A percentile compares a stretch with the other conserved stretches of the same genome.
phyloP scores from a whole-genome alignment of 169 alveolate genomes.

The Plasmodium coatneyi region DNA sequence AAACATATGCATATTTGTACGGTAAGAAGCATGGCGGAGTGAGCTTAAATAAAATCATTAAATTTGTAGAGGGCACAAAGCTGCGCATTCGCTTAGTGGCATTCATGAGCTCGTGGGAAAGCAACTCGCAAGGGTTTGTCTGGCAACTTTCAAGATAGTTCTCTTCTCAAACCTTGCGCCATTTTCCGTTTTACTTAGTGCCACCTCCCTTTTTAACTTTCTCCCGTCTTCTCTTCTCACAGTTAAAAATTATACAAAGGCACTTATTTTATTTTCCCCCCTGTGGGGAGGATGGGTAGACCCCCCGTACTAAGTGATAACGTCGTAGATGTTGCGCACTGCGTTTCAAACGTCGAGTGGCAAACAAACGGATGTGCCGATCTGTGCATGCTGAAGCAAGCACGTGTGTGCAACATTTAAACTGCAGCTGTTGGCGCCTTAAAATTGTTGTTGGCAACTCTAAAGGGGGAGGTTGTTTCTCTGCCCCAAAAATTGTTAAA shows the following conservation, averaged over 20 bases:
- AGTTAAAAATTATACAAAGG: background rate
- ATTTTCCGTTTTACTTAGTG: background rate
- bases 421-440: background rate
- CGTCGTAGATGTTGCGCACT: background rate
- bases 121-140: background rate
- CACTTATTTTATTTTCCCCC: background rate
- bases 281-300: background rate
- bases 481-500: background rate
- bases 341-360: background rate
- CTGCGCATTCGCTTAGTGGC: background rate
- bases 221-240: background rate
- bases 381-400: background rate
- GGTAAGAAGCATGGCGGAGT: background rate
- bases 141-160: background rate
- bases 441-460: background rate
- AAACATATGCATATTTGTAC: background rate
- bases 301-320: background rate
- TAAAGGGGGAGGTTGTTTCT: background rate
- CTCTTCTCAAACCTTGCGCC: background rate
- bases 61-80: background rate
- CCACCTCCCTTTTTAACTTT: background rate
- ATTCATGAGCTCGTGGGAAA: background rate
- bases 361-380: background rate
- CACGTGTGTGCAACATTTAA: background rate
- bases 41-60: background rate